These are phyloP conservation scores for Spathaspora hagerdaliae DNA, from an alignment of 805 yeast species.

Conservation along the genomic window DNA sequence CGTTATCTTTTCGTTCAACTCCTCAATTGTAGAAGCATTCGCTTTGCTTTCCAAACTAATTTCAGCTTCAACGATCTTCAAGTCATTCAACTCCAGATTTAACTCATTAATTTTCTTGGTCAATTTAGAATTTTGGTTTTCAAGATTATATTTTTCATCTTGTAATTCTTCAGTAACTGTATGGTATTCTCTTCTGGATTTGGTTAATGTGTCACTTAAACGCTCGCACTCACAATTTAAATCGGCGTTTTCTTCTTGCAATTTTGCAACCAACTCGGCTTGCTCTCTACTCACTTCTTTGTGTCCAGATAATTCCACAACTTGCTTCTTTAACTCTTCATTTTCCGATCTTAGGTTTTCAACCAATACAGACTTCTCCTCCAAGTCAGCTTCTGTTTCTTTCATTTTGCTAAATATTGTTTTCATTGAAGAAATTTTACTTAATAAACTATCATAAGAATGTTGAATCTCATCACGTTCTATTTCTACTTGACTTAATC, in stretches of 20 bases:
- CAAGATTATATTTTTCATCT: slow-evolving; percentile 39
- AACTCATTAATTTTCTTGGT: slow-evolving; percentile 38
- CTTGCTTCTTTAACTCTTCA: slow-evolving; percentile 13
- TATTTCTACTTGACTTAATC: slow-evolving; percentile 12
- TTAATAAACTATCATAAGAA: slow-evolving; percentile 59
- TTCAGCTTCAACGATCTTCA: slow-evolving; percentile 36
- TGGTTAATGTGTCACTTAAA: slow-evolving; percentile 36
- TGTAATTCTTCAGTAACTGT: slow-evolving; percentile 29
- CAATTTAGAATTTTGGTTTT: slow-evolving; percentile 34
- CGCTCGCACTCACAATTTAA: slow-evolving; percentile 55
- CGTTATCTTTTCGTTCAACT: slow-evolving; percentile 39
- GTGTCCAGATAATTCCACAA: slow-evolving; percentile 3
- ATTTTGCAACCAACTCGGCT: background rate
- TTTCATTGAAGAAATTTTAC: slow-evolving; percentile 69
- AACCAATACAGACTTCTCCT: slow-evolving; percentile 44
- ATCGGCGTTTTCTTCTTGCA: slow-evolving; percentile 26
- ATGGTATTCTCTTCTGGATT: slow-evolving; percentile 34
- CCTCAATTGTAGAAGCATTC: slow-evolving; percentile 37
- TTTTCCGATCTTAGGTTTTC: slow-evolving; percentile 23
- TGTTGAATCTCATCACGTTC: slow-evolving; percentile 57
- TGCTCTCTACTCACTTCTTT: background rate
- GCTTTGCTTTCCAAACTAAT: slow-evolving; percentile 38
- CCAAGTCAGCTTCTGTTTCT: slow-evolving; percentile 61
- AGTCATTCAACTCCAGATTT: slow-evolving; percentile 37
- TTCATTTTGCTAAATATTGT: slow-evolving; percentile 69